phyloP scores from a whole-genome alignment of 495 filamentous ascomycete genomes.

The Aspergillus kassunensis region DNA sequence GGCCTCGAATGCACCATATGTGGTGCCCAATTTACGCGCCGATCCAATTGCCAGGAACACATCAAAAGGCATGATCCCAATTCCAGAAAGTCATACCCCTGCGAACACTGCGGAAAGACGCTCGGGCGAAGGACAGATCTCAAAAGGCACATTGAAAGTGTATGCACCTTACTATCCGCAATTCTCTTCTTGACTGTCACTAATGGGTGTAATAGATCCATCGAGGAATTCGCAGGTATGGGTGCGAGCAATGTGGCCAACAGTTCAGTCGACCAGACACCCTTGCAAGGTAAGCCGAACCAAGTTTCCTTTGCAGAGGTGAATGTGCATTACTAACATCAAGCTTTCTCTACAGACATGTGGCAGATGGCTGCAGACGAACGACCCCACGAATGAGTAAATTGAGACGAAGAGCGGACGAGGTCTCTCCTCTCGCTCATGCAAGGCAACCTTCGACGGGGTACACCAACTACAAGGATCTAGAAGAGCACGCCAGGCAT shows the following conservation, averaged over 20 bases:
- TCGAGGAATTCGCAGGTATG: conserved; percentile 65
- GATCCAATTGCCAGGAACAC: conserved; percentile 89
- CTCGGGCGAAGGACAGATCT: conserved; percentile 73
- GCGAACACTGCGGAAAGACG: conserved; percentile 51
- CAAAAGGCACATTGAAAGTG: conserved; percentile 75
- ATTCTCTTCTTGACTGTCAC: background rate
- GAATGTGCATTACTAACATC: background rate
- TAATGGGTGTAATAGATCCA: conserved; percentile 51
- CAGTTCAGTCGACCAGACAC: conserved; percentile 82
- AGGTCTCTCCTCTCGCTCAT: background rate
- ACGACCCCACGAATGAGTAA: background rate
- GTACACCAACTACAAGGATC: too few relatives aligned
- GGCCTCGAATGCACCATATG: conserved; percentile 75
- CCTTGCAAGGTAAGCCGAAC: conserved; percentile 59
- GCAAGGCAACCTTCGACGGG: too few relatives aligned
- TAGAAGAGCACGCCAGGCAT: background rate
- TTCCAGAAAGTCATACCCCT: conserved; percentile 65
- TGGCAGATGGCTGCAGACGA: conserved; percentile 16
- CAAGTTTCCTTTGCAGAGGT: background rate
- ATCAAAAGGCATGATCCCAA: conserved; percentile 84
- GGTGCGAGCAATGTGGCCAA: conserved; percentile 67
- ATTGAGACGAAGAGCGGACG: background rate
- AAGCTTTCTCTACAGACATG: conserved; percentile 11
- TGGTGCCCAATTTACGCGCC: conserved; percentile 75
- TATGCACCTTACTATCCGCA: conserved; percentile 27